A percentile compares a stretch with the other conserved stretches of the same genome.
These are phyloP conservation scores for Phytopythium cucurbitacearum DNA, from an alignment of 352 stramenopile genomes.

Conservation along the genomic window DNA sequence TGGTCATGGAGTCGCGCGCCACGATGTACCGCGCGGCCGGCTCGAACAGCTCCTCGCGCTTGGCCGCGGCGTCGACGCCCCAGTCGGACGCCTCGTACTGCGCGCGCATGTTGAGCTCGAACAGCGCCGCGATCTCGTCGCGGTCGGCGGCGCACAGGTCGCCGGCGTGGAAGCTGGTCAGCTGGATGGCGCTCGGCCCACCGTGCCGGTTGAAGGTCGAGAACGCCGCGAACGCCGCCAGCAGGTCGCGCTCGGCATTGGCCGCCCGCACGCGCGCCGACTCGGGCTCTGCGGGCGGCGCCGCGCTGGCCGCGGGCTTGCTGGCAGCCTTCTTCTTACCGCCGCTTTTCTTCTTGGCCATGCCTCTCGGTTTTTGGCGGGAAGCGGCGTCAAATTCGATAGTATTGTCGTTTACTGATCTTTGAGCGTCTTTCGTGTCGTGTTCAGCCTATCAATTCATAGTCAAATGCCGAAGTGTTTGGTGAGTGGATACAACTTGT, in stretches of 20 bases:
- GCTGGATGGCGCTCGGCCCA: constrained; percentile 19
- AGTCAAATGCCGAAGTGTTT: no score
- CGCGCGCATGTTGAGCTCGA: constrained; percentile 90
- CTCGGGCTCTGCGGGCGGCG: constrained; percentile 4
- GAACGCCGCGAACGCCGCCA: constrained; percentile 60
- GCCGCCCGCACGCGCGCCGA: constrained; percentile 31
- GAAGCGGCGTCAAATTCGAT: background rate
- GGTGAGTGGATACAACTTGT: no score
- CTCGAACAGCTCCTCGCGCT: constrained; percentile 83
- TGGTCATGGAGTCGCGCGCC: constrained; percentile 16
- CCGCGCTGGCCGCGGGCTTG: background rate
- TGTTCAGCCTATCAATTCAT: no score
- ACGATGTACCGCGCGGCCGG: constrained; percentile 86
- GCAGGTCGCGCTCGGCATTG: constrained; percentile 54
- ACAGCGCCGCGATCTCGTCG: constrained; percentile 57
- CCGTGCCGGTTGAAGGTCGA: constrained; percentile 45
- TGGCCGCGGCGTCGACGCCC: constrained; percentile 87
- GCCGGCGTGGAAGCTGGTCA: constrained; percentile 38
- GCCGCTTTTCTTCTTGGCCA: constrained; percentile 24
- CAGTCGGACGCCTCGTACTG: constrained; percentile 88
- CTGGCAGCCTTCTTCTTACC: constrained; percentile 8
- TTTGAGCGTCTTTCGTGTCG: no score
- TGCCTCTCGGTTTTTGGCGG: constrained; percentile 1
- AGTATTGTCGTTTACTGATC: no score
- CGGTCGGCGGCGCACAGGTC: constrained; percentile 26